Base-by-base conservation (phyloP, 176 grass and related monocot species). In the Microstegium vimineum region DNA sequence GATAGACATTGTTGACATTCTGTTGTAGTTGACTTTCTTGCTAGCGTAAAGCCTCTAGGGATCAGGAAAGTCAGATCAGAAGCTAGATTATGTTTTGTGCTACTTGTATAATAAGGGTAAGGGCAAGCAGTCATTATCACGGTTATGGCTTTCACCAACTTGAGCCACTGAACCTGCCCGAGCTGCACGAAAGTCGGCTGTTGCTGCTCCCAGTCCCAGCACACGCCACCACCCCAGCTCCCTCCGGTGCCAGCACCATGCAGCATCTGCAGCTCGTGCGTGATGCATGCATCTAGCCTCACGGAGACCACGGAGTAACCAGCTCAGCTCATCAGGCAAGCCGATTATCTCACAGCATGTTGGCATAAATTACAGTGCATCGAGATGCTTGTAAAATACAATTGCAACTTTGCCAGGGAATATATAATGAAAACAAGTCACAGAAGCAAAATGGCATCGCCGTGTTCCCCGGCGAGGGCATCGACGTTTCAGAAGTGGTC, bases 241-340 rank as follows among this genome's bases (percentile, higher is more conserved):
- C 45, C 35, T 61, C 67, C 8, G 20, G 22, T 12, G 46, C 26
- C 27, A 10, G 18, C 32, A 16, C 0, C 27, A 64, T n/a, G n/a
- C n/a, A 20, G 40, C 40, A 64, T 34, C 81, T 73, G 52, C 56
- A 32, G 69, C 54, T 18, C 14, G 41, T n/a, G n/a, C n/a, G n/a
- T 5, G 71, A 37, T 74, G 43, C 81, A 75, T 75, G 81, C 43
- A 83, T 66, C 59, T 38, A 15, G 6, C 59, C 30, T 22, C 57
- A 22, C 49, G 4, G 45, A 45, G n/a, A n/a, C n/a, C n/a, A n/a
- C n/a, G n/a, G n/a, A n/a, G n/a, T n/a, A n/a, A n/a, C n/a, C n/a
- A n/a, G n/a, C n/a, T n/a, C n/a, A n/a, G n/a, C n/a, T n/a, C n/a
- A n/a, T n/a, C n/a, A n/a, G n/a, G n/a, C n/a, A n/a, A n/a, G n/a